These are phyloP conservation scores for Zymoseptoria tritici DNA, from an alignment of 2,329 filamentous ascomycete genomes.

Conservation along the genomic window DNA sequence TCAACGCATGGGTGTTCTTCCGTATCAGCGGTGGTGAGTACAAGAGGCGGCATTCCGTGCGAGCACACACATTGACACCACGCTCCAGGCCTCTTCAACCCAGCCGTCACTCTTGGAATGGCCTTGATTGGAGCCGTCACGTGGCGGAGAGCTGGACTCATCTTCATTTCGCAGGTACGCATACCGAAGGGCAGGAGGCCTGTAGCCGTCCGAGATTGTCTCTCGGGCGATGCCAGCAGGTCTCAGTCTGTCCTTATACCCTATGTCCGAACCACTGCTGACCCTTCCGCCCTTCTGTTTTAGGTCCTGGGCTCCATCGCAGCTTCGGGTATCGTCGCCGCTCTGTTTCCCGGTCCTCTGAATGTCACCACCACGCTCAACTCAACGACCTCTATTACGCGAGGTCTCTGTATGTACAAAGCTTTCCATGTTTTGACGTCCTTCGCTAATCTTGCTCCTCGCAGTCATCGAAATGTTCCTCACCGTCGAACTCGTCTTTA, in stretches of 20 bases:
- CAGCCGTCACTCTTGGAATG: constrained; percentile 42
- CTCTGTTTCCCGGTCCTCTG: constrained; percentile 40
- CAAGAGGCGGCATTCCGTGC: not conserved
- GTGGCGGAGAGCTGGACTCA: constrained; percentile 37
- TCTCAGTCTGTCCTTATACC: too few species aligned
- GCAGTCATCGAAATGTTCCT: constrained; percentile 44
- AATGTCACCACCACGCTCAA: constrained; percentile 41
- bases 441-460: constrained; percentile 5
- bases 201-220: too few species aligned
- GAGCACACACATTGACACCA: not conserved
- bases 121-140: constrained; percentile 41
- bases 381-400: constrained; percentile 35
- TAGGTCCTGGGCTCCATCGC: constrained; percentile 34
- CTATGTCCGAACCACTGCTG: too few species aligned
- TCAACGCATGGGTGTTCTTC: constrained; percentile 41
- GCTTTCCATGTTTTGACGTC: too few species aligned
- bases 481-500: constrained; percentile 43
- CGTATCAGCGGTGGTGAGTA: constrained; percentile 33
- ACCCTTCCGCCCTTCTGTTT: too few species aligned
- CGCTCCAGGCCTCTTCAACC: constrained; percentile 29
- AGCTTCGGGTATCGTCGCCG: constrained; percentile 38
- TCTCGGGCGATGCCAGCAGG: too few species aligned
- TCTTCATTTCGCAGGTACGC: constrained; percentile 39
- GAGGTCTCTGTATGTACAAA: constrained; percentile 35
- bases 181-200: too few species aligned